phyloP scores from a whole-genome alignment of 108 stramenopile species.

The Parmales sp. region DNA sequence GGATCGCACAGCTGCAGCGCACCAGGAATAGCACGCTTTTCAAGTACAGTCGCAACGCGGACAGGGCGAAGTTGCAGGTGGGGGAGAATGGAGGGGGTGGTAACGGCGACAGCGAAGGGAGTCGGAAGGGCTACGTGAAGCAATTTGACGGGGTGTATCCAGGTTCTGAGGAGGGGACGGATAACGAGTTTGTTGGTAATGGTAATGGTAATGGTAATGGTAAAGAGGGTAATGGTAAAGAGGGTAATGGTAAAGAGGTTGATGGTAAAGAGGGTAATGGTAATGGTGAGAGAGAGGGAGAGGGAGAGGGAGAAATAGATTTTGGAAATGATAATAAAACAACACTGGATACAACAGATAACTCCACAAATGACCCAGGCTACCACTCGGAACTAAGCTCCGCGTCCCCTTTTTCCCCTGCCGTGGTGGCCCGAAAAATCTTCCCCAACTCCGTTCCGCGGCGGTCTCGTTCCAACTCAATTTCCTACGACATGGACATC shows the following conservation, averaged over 20 bases:
- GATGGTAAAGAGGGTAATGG: too few relatives aligned
- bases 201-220: too few relatives aligned
- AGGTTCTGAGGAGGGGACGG: neutral
- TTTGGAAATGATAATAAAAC: too few relatives aligned
- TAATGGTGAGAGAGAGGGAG: too few relatives aligned
- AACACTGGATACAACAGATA: too few relatives aligned
- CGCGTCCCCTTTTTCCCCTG: neutral
- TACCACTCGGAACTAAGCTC: too few relatives aligned
- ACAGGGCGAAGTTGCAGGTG: neutral
- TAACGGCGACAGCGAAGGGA: neutral
- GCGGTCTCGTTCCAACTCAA: neutral
- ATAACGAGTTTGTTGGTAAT: too few relatives aligned
- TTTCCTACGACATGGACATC: too few relatives aligned
- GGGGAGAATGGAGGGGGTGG: neutral
- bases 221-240: too few relatives aligned
- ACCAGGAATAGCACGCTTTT: neutral
- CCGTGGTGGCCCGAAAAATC: neutral
- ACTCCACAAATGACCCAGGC: too few relatives aligned
- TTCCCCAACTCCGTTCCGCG: neutral
- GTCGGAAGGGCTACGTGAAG: neutral
- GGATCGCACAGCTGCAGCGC: neutral
- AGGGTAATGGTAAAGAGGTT: too few relatives aligned
- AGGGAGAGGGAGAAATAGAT: too few relatives aligned
- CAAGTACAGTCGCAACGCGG: neutral
- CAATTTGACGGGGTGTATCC: neutral